These are phyloP conservation scores for Pholiota adiposa DNA, from an alignment of 1,284 basidiomycete species.

Conservation along the genomic window DNA sequence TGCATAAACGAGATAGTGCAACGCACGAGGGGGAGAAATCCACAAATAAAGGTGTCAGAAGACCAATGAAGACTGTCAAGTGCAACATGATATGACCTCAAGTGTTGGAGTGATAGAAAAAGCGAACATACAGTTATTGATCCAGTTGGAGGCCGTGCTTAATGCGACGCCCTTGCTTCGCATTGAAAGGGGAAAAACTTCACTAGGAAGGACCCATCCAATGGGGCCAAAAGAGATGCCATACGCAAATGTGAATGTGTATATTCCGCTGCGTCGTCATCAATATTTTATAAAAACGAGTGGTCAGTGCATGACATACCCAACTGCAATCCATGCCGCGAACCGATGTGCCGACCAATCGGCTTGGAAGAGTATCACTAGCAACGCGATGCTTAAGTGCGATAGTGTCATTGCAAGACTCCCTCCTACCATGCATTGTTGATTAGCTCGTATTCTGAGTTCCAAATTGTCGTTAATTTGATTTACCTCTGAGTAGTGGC, in stretches of 20 bases:
- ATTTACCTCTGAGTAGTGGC: slow-evolving; percentile 59
- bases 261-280: slow-evolving; percentile 56
- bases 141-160: slow-evolving; percentile 85
- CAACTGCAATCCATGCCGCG: slow-evolving; percentile 71
- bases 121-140: slow-evolving; percentile 68
- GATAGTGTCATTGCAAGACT: slow-evolving; percentile 73
- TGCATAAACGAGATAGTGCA: not conserved
- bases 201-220: slow-evolving; percentile 82
- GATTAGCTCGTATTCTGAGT: not conserved
- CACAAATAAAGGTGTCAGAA: slow-evolving; percentile 77
- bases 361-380: slow-evolving; percentile 57
- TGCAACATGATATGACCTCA: not conserved
- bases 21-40: slow-evolving; percentile 63
- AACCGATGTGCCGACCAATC: slow-evolving; percentile 59
- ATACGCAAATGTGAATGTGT: slow-evolving; percentile 82
- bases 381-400: slow-evolving; percentile 71
- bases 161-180: slow-evolving; percentile 84
- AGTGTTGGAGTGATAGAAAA: slow-evolving; percentile 4
- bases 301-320: slow-evolving; percentile 43
- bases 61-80: slow-evolving; percentile 72
- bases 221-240: slow-evolving; percentile 85
- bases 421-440: slow-evolving; percentile 47
- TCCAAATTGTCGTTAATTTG: not conserved
- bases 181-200: slow-evolving; percentile 88
- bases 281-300: not conserved